Evolutionary conservation across 169 alveolate species (phyloP).

Genomic region (Plasmodium reichenowi): DNA sequence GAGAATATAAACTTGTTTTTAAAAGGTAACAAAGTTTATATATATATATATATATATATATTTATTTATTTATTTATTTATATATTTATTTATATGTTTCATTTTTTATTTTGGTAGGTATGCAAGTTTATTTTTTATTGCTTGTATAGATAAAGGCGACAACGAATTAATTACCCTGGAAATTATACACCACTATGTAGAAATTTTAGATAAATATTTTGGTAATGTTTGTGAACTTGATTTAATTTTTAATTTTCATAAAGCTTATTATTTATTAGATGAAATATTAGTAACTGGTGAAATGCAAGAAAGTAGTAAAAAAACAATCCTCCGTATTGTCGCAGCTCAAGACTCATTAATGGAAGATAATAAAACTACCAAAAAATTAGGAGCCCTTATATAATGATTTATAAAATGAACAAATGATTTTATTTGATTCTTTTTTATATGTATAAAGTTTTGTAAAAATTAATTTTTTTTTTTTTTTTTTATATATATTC

Average conservation of each 20-base stretch:
- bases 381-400: conserved; percentile 44
- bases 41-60: neutral
- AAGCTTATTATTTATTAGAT: conserved; percentile 92
- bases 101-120: conserved; percentile 86
- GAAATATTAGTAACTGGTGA: conserved; percentile 94
- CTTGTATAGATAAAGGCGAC: conserved; percentile 96
- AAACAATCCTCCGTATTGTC: conserved; percentile 93
- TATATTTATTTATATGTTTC: neutral
- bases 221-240: conserved; percentile 99
- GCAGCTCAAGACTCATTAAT: conserved; percentile 95
- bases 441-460: neutral
- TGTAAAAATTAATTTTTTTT: too few relatives aligned
- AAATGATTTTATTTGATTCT: too few relatives aligned
- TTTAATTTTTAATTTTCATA: conserved; percentile 98
- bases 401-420: neutral
- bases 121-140: conserved; percentile 98
- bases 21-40: conserved; percentile 86
- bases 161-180: conserved; percentile 97
- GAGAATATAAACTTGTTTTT: conserved; percentile 96
- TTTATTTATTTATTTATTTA: neutral
- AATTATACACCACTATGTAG: conserved; percentile 98
- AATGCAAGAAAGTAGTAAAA: conserved; percentile 95
- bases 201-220: conserved; percentile 97
- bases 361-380: conserved; percentile 91
- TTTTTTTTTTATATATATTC: too few relatives aligned